Evolutionary conservation across 1,284 basidiomycete genomes (phyloP), one percentile per base, ranked within the genome.

Genomic region (Fomes fomentarius): DNA sequence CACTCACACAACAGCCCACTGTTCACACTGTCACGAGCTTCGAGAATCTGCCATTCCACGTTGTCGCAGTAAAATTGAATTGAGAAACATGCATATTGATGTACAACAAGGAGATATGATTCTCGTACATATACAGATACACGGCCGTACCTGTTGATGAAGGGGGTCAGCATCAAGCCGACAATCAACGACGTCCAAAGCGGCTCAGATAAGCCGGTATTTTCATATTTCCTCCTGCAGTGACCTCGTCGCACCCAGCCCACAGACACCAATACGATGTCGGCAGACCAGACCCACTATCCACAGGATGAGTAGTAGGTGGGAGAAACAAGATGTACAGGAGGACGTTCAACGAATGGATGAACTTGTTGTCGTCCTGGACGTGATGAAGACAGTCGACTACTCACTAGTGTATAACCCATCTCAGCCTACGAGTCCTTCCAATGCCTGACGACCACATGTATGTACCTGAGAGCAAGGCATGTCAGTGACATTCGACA

Each of bases 341-440:
- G 69, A 67, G 74, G 74, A 74, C 73, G 71, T 73, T 89, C 86
- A 87, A 89, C 77, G 86, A 89, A 89, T 88, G 86, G 86, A 89
- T 89, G 80, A 89, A 88, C 86, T 89, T 82, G 69, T 77, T 87
- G 87, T 87, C 84, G 73, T 81, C 76, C 66, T 69, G 49, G 47
- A 63, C 59, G 24, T 25, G 30, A 17, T 10, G 7, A 24, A 45
- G 47, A 38, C 11, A 45, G 52, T 25, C 35, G 33, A 38, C 46
- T 53, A 57, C 69, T 67, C 51, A 72, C 66, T 65, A 61, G 47
- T 3, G 15, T 15, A n/a, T 11, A 28, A 31, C 25, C 15, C 41
- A n/a, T 17, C 15, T 10, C 1, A 41, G 4, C 7, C 39, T 4
- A 15, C 30, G 11, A 24, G n/a, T n/a, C n/a, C n/a, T n/a, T n/a